A percentile compares a stretch with the other conserved stretches of the same genome.
phyloP scores from a whole-genome alignment of 2,329 filamentous ascomycete species.

The Aspergillus aculeatus region DNA sequence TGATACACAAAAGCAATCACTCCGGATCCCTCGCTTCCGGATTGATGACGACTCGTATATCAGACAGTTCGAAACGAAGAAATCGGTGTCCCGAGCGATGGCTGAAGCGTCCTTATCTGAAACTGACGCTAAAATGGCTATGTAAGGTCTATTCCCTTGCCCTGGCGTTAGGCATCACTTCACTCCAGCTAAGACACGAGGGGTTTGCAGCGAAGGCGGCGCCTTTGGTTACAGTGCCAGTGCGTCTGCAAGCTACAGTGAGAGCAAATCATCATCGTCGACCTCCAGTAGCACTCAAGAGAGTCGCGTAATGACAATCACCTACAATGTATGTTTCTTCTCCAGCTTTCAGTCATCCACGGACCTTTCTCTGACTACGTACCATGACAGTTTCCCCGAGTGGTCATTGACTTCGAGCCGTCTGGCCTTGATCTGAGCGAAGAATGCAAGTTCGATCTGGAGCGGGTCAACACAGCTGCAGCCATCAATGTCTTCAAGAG shows the following conservation, averaged over 20 bases:
- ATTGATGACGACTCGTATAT: constrained; percentile 8
- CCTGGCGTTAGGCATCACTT: too few species aligned
- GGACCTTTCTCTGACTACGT: background rate
- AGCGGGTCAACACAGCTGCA: background rate
- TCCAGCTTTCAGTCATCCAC: too few species aligned
- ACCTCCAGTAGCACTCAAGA: background rate
- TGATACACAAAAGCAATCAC: background rate
- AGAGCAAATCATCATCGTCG: background rate
- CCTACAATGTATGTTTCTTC: background rate
- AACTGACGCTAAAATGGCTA: background rate
- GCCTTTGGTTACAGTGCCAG: background rate
- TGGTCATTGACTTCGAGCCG: background rate
- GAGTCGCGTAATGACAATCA: background rate
- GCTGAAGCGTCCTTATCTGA: constrained; percentile 9
- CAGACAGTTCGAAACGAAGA: background rate
- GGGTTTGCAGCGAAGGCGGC: background rate
- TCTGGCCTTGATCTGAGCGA: background rate
- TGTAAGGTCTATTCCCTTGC: background rate
- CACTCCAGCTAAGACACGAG: too few species aligned
- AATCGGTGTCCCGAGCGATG: constrained; percentile 1
- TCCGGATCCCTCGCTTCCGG: constrained; percentile 4
- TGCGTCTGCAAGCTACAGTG: background rate
- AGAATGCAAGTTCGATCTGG: background rate
- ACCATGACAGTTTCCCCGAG: background rate
- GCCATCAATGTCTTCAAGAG: background rate